Evolutionary conservation across 352 stramenopile species (phyloP), one percentile per base, ranked within the genome.

Genomic region (Globisporangium nagaii): DNA sequence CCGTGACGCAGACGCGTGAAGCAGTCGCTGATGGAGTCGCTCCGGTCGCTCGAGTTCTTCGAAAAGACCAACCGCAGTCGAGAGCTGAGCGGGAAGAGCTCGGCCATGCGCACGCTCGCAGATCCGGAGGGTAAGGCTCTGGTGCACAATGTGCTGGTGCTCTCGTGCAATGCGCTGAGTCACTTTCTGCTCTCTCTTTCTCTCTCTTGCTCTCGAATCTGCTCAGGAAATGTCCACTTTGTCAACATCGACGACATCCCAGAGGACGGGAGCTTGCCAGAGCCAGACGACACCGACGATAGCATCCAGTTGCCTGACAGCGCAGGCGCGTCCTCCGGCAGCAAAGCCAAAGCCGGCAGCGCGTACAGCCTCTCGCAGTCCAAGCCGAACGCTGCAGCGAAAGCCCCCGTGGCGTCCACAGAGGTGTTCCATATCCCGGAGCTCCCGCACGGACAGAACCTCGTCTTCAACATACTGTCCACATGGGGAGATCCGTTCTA

Each of bases 401-500:
- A 19, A 37, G 8, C 25, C 9, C 4, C 31, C 1, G 55, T 55
- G 11, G 19, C 39, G 2, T 54, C 57, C n/a, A 70, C 67, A 11
- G 58, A 84, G 22, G 51, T 66, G 32, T 87, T 89, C 41, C 60
- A 71, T 8, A 92, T 95, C 44, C 86, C 83, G 0, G 75, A 84
- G 50, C 65, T 96, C 10, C 85, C 85, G 19, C 68, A 59, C 20
- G 84, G 84, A 2, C 68, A 86, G 36, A 71, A 75, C 24, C 72
- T 97, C 22, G 71, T 83, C n/a, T 62, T 96, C 28, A 86, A 93
- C 43, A 90, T 96, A 15, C 47, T 95, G 24, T 87, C 73, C 4
- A 97, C 89, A 8, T 96, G 86, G 85, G 89, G 88, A 9, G 89
- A 97, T 65, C 80, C 85, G 7, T 91, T 95, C 62, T 97, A 97